Percentiles rank a stretch among this genome's conserved stretches.
phyloP scores from a whole-genome alignment of 2,329 filamentous ascomycete genomes.

The Dothistroma pini region DNA sequence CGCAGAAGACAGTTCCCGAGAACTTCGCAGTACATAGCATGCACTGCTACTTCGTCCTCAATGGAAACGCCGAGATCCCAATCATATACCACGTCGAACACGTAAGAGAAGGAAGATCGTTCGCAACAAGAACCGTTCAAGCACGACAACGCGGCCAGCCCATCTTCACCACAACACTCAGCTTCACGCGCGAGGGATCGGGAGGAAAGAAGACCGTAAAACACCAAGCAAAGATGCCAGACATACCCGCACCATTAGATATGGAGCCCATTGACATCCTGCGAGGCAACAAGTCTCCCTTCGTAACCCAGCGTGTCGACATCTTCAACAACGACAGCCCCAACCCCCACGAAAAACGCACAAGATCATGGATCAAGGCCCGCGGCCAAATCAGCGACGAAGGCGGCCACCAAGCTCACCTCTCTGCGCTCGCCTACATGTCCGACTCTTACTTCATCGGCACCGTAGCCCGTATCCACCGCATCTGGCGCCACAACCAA shows the following conservation, averaged over 20 bases:
- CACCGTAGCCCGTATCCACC: constrained; percentile 76
- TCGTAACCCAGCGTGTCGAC: constrained; percentile 55
- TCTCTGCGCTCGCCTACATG: constrained; percentile 88
- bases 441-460: constrained; percentile 86
- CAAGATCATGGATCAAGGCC: constrained; percentile 67
- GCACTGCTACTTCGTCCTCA: constrained; percentile 98
- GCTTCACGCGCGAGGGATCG: constrained; percentile 68
- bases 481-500: constrained; percentile 67
- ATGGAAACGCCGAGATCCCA: constrained; percentile 77
- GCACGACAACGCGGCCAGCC: constrained; percentile 80
- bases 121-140: constrained; percentile 92
- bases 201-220: constrained; percentile 56
- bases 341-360: constrained; percentile 62
- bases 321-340: constrained; percentile 53
- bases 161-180: constrained; percentile 95
- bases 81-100: constrained; percentile 94
- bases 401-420: constrained; percentile 74
- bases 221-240: constrained; percentile 59
- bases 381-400: constrained; percentile 67
- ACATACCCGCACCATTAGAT: constrained; percentile 42
- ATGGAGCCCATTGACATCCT: constrained; percentile 36
- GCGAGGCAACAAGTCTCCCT: constrained; percentile 47
- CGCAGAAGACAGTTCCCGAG: constrained; percentile 76
- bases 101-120: constrained; percentile 84
- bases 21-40: constrained; percentile 88